Conservation (phyloP, 2,329 filamentous ascomycete genomes). For the Chaetomiaceae sp. region DNA sequence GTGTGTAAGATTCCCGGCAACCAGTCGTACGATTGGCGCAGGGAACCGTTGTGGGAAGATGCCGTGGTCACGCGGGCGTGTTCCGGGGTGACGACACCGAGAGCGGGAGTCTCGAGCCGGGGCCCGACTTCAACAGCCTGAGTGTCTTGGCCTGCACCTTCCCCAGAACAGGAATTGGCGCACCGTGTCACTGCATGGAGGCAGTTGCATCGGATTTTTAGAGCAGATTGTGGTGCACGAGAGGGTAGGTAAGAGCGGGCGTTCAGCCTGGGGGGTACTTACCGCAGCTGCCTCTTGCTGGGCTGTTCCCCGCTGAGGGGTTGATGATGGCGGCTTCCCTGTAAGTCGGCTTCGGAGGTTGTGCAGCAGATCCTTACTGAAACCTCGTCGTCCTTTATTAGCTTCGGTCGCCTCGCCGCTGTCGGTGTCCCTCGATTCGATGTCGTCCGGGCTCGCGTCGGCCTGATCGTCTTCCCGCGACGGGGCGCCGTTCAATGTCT, state of each 20-base stretch:
- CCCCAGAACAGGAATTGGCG: not conserved
- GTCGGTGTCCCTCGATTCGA: not conserved
- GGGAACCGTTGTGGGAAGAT: constrained; percentile 6
- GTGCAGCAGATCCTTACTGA: constrained; percentile 30
- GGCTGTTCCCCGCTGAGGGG: constrained; percentile 27
- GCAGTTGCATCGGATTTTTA: constrained; percentile 3
- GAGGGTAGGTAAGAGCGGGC: not conserved
- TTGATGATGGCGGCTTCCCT: constrained; percentile 23
- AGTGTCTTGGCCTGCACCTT: constrained; percentile 5
- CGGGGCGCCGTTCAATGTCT: not conserved
- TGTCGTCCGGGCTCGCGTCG: constrained; percentile 7
- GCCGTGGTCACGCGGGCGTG: constrained; percentile 24
- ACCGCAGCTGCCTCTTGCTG: constrained; percentile 12
- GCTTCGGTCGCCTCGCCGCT: constrained; percentile 14
- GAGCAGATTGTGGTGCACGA: not conserved
- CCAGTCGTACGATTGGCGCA: constrained; percentile 26
- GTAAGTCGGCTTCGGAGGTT: constrained; percentile 27
- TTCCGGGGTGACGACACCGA: constrained; percentile 16
- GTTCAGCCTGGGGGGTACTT: constrained; percentile 3
- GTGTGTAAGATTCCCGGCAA: constrained; percentile 8
- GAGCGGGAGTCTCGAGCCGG: not conserved
- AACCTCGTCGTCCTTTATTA: constrained; percentile 22
- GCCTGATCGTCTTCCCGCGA: constrained; percentile 5
- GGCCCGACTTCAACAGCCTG: not conserved
- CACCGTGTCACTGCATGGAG: not conserved